Evolutionary conservation across 345 rosid genomes (phyloP), one percentile per base, ranked within the genome.

Genomic region (Corymbia maculata): DNA sequence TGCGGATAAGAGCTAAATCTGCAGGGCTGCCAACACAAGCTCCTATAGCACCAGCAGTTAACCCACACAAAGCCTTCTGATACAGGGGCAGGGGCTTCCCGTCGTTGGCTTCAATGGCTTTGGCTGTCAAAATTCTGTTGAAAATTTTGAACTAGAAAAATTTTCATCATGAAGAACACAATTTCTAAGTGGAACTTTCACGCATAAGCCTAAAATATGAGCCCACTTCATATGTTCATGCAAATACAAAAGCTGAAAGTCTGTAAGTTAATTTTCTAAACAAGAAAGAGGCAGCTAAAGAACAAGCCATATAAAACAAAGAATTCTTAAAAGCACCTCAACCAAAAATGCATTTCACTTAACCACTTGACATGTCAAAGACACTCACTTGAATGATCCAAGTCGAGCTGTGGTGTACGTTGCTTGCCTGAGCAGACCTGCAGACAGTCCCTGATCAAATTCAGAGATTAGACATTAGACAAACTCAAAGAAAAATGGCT

Each of bases 21-120:
- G 95, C 99, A 21, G 99, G 99, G 91, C 92, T 98, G 57, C 99
- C 99, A 79, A 98, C 92, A 30, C 50, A 86, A 85, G 99, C 99
- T 85, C 99, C 99, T 87, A 97, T 98, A 9, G 99, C 99, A 91
- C 99, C 99, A 86, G 99, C 99, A 89, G 99, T 97, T 30, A 98
- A 92, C 89, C 99, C 99, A 90, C 99, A 98, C 86, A 98, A 90
- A 88, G 99, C 99, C 91, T 98, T 98, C 92, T 98, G 98, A 91
- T 98, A 96, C 42, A 98, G 91, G 30, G 99, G 99, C 42, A 98
- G 95, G 82, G 99, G 99, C 94, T 95, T 98, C 90, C 98, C 97
- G 3, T 98, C 98, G 52, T 97, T 98, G 92, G 98, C 98, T 92
- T 93, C 98, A 86, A 91, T 87, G 85, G 99, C 99, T 91, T 95